Percentiles rank a stretch among this genome's conserved stretches.
phyloP scores from a whole-genome alignment of 1,139 yeast species.

The Geotrichum aggregatum region DNA sequence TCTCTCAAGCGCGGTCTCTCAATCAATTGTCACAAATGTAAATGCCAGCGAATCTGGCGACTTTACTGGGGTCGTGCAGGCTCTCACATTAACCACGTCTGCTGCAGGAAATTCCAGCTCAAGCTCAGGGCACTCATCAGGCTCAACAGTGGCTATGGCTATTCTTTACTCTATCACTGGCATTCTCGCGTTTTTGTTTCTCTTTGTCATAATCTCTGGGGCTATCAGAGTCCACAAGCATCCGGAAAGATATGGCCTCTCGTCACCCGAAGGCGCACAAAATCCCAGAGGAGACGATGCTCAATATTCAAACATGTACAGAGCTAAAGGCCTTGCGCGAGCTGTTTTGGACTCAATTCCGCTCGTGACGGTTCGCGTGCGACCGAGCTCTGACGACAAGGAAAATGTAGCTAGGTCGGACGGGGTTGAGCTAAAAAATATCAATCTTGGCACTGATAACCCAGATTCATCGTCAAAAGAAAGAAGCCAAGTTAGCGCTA shows the following conservation, averaged over 20 bases:
- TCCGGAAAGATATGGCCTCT: slow-evolving; percentile 38
- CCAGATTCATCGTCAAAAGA: neutral
- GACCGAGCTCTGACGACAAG: slow-evolving; percentile 1
- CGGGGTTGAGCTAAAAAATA: neutral
- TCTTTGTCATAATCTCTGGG: slow-evolving; percentile 36
- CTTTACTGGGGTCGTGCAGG: slow-evolving; percentile 22
- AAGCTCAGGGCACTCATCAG: slow-evolving; percentile 1
- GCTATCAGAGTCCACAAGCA: slow-evolving; percentile 38
- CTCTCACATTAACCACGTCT: slow-evolving; percentile 25
- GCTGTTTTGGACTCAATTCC: slow-evolving; percentile 41
- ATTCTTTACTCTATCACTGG: slow-evolving; percentile 36
- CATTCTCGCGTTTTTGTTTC: slow-evolving; percentile 33
- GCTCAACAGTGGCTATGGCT: slow-evolving; percentile 34
- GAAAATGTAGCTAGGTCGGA: neutral
- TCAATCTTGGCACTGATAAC: neutral
- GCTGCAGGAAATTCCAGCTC: slow-evolving; percentile 16
- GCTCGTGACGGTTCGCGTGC: slow-evolving; percentile 32
- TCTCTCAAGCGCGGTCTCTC: slow-evolving; percentile 28
- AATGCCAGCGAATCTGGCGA: slow-evolving; percentile 18
- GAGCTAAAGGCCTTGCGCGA: slow-evolving; percentile 39
- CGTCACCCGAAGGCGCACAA: slow-evolving; percentile 22
- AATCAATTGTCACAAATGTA: slow-evolving; percentile 28
- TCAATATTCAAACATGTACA: slow-evolving; percentile 24
- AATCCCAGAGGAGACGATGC: slow-evolving; percentile 20
- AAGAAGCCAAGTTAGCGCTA: neutral